Evolutionary conservation across 2,329 filamentous ascomycete species (phyloP).

Genomic region (Exserohilum rostratum): DNA sequence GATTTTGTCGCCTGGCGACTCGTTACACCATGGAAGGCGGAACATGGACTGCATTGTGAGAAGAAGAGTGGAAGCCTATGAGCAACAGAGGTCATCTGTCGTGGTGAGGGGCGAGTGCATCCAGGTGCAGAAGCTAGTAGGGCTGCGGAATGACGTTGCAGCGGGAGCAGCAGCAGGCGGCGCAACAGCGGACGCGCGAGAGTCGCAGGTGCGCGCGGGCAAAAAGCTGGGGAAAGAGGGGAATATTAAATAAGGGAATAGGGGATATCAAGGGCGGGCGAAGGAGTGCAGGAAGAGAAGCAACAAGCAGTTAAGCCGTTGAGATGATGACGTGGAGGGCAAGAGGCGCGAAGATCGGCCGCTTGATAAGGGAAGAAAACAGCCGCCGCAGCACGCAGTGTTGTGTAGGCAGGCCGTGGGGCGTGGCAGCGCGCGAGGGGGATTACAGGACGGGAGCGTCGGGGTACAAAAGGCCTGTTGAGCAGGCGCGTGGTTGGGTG

Average conservation of each 20-base stretch:
- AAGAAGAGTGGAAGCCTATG: constrained; percentile 44
- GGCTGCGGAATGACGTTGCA: constrained; percentile 42
- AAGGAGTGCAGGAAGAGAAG: constrained; percentile 45
- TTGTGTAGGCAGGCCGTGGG: no score
- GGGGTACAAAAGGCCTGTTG: constrained; percentile 31
- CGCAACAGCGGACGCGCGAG: not conserved
- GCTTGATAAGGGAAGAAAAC: constrained; percentile 30
- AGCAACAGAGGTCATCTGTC: constrained; percentile 49
- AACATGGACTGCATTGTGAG: constrained; percentile 59
- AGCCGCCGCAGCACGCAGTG: constrained; percentile 27
- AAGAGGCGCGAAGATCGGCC: constrained; percentile 42
- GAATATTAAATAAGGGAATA: constrained; percentile 41
- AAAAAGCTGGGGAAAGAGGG: constrained; percentile 19
- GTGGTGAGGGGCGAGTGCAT: constrained; percentile 43
- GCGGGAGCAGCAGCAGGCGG: constrained; percentile 24
- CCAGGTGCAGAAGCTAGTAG: constrained; percentile 31
- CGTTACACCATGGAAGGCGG: constrained; percentile 56
- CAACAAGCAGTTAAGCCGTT: constrained; percentile 38
- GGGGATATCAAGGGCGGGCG: constrained; percentile 35
- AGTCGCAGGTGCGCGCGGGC: constrained; percentile 17
- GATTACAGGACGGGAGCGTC: constrained; percentile 33
- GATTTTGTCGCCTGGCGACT: constrained; percentile 51
- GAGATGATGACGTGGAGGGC: constrained; percentile 41
- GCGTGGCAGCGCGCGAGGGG: no score
- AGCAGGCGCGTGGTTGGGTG: constrained; percentile 11